Percentiles rank a stretch among this genome's conserved stretches.
These are phyloP conservation scores for Halocafeteria seosinensis DNA, from an alignment of 108 stramenopile species.

Conservation along the genomic window DNA sequence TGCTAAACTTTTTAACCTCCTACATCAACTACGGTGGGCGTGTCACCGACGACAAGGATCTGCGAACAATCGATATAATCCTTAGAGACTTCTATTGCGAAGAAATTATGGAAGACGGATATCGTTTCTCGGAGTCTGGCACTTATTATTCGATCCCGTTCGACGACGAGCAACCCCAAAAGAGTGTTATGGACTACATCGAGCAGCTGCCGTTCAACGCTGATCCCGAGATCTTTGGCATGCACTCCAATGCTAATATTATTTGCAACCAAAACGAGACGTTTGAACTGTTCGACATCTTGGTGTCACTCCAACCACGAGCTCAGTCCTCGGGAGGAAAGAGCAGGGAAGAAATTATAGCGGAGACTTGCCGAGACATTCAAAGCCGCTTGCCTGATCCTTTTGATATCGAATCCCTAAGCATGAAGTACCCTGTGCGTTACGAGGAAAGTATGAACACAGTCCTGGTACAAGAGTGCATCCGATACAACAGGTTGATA, in stretches of 20 bases:
- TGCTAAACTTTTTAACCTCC: conserved; percentile 30
- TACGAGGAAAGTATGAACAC: conserved; percentile 52
- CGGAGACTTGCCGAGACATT: conserved; percentile 28
- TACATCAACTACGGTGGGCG: conserved; percentile 54
- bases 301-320: conserved; percentile 35
- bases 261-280: conserved; percentile 45
- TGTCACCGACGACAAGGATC: conserved; percentile 54
- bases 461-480: conserved; percentile 43
- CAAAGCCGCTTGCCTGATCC: conserved; percentile 17
- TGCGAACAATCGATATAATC: conserved; percentile 47
- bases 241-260: conserved; percentile 50
- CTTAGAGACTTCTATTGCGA: conserved; percentile 43
- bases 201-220: conserved; percentile 41
- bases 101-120: conserved; percentile 18
- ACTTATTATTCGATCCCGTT: conserved; percentile 22
- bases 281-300: conserved; percentile 33
- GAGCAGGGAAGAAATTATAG: conserved; percentile 35
- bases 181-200: conserved; percentile 39
- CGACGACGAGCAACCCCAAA: conserved; percentile 25
- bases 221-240: conserved; percentile 52
- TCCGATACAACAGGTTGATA: conserved; percentile 37
- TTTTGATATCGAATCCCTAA: conserved; percentile 34
- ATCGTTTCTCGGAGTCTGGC: conserved; percentile 20
- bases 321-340: conserved; percentile 11
- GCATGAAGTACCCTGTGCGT: conserved; percentile 36